Evolutionary conservation across 768 basidiomycete genomes (phyloP).

Genomic region (Tremella yokohamensis): DNA sequence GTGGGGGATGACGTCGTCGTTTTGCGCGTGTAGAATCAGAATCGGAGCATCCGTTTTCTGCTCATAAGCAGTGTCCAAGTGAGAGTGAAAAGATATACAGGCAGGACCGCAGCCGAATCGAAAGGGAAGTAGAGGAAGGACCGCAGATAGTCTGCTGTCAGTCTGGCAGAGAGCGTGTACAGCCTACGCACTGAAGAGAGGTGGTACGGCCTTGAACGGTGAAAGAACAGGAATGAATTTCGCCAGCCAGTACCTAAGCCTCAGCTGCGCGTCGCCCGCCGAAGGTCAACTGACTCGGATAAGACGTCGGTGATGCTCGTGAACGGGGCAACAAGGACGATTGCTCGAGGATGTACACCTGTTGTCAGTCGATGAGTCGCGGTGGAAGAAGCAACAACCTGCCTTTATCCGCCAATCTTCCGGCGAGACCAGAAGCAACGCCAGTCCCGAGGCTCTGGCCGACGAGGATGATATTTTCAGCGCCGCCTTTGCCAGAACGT

Average conservation of each 20-base stretch:
- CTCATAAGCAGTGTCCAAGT: background rate
- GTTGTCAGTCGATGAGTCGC: background rate
- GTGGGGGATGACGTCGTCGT: conserved; percentile 71
- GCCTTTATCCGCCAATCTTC: conserved; percentile 54
- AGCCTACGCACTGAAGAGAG: conserved; percentile 58
- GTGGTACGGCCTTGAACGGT: conserved; percentile 65
- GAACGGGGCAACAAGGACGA: conserved; percentile 55
- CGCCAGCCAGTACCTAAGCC: conserved; percentile 58
- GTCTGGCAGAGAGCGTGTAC: background rate
- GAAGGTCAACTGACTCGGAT: conserved; percentile 53
- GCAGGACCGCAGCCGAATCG: conserved; percentile 22
- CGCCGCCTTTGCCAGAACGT: background rate
- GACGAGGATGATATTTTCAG: conserved; percentile 63
- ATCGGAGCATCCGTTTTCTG: conserved; percentile 68
- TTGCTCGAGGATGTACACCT: conserved; percentile 52
- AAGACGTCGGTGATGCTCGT: conserved; percentile 58
- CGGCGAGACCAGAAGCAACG: conserved; percentile 57
- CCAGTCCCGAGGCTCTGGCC: conserved; percentile 90
- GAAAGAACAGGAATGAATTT: conserved; percentile 67
- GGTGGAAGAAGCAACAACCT: background rate
- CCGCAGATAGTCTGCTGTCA: conserved; percentile 11
- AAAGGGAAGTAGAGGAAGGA: conserved; percentile 23
- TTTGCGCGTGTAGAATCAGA: conserved; percentile 68
- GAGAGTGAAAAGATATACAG: conserved; percentile 12
- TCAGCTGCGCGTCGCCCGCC: background rate